Evolutionary conservation across 306 rosid genomes (phyloP).

Genomic region (Cicer arietinum): DNA sequence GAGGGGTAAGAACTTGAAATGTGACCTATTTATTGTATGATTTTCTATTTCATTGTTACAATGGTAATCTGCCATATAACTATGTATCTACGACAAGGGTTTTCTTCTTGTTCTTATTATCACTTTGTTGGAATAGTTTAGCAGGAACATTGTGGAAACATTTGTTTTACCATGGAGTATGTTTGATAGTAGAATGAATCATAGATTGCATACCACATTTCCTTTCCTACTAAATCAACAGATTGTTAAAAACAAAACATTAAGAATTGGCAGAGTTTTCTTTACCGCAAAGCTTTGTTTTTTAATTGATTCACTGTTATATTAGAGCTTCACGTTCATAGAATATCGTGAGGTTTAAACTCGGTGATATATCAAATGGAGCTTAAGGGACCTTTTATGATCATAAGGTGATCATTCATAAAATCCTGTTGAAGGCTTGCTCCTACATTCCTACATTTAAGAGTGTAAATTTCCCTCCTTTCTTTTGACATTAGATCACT

Average conservation of each 20-base stretch:
- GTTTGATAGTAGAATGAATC: conserved; percentile 21
- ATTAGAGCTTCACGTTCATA: conserved; percentile 46
- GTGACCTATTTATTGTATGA: conserved; percentile 5
- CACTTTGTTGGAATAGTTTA: conserved; percentile 27
- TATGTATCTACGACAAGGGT: neutral
- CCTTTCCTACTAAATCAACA: conserved; percentile 15
- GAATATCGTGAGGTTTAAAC: conserved; percentile 53
- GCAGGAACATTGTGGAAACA: neutral
- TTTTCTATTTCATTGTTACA: conserved; percentile 8
- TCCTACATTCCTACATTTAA: conserved; percentile 51
- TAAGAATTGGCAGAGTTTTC: conserved; percentile 7
- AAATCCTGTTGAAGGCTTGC: conserved; percentile 41
- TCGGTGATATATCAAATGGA: conserved; percentile 58
- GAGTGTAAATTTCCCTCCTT: conserved; percentile 18
- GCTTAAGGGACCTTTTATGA: conserved; percentile 46
- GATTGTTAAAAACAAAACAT: conserved; percentile 8
- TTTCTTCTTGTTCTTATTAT: conserved; percentile 14
- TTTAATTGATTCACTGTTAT: conserved; percentile 51
- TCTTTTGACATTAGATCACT: conserved; percentile 12
- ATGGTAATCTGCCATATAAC: neutral
- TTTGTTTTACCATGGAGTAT: conserved; percentile 2
- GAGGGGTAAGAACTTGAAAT: conserved; percentile 40
- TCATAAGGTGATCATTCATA: conserved; percentile 41
- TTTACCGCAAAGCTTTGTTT: neutral
- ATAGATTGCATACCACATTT: neutral